phyloP scores from a whole-genome alignment of 805 yeast species.

The Naumovozyma dairenensis region DNA sequence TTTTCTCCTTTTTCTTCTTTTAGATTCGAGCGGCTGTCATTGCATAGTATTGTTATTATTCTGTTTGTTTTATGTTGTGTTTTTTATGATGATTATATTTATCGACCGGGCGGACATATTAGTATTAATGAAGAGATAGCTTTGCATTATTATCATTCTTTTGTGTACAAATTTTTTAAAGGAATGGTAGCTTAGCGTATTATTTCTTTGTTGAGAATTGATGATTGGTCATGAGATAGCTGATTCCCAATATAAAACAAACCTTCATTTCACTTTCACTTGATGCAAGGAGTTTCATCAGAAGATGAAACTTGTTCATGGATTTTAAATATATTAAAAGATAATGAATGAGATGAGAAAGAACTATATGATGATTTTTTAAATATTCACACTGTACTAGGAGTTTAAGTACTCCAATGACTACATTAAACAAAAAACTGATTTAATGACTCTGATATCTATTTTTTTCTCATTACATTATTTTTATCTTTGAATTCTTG shows the following conservation, averaged over 20 bases:
- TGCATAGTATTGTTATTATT: background rate
- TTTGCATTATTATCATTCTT: constrained; percentile 17
- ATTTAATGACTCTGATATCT: constrained; percentile 32
- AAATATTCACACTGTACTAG: constrained; percentile 34
- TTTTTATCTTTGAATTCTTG: too few species aligned
- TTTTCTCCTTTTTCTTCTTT: background rate
- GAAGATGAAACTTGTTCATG: constrained; percentile 3
- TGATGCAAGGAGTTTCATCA: constrained; percentile 2
- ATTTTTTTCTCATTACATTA: too few species aligned
- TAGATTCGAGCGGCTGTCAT: background rate
- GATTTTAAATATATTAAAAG: background rate
- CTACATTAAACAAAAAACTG: constrained; percentile 30
- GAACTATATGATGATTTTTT: constrained; percentile 12
- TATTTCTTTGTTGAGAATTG: constrained; percentile 26
- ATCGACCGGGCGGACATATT: constrained; percentile 44
- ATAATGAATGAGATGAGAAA: too few species aligned
- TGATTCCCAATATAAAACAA: constrained; percentile 14
- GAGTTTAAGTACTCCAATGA: constrained; percentile 27
- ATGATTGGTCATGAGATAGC: constrained; percentile 35
- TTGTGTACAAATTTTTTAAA: constrained; percentile 32
- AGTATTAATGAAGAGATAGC: constrained; percentile 25
- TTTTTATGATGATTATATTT: constrained; percentile 30
- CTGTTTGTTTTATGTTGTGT: background rate
- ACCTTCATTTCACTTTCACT: too few species aligned
- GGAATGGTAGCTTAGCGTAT: constrained; percentile 18